Percentiles rank a stretch among this genome's conserved stretches.
phyloP scores from a whole-genome alignment of 805 yeast species.

The Tetrapisispora fleetii region DNA sequence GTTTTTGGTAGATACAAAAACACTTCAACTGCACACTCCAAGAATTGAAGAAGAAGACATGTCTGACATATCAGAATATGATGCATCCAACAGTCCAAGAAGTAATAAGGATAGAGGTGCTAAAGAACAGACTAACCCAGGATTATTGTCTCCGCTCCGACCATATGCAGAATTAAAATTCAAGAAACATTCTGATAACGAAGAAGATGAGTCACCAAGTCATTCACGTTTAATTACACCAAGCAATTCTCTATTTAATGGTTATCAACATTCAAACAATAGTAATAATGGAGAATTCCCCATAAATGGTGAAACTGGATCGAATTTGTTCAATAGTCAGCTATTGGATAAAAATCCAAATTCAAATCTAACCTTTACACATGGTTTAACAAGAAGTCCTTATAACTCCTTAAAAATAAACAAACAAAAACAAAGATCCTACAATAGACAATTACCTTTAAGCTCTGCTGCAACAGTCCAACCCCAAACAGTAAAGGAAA shows the following conservation, averaged over 20 bases:
- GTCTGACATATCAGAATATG: constrained; percentile 3
- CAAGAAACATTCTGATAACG: background rate
- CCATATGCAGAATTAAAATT: background rate
- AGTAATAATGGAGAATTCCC: background rate
- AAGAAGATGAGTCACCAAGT: constrained; percentile 1
- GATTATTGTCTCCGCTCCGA: constrained; percentile 4
- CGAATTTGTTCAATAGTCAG: background rate
- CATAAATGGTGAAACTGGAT: background rate
- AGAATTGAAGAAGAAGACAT: constrained; percentile 19
- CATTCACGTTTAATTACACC: background rate
- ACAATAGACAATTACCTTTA: constrained; percentile 16
- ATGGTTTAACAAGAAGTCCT: background rate
- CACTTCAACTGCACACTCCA: background rate
- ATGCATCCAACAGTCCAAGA: constrained; percentile 1
- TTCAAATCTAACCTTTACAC: background rate
- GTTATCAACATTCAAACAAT: background rate
- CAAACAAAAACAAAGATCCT: constrained; percentile 27
- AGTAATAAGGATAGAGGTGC: background rate
- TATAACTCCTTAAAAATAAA: constrained; percentile 24
- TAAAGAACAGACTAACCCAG: background rate
- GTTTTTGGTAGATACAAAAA: constrained; percentile 7
- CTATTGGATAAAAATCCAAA: background rate
- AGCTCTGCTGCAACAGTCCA: constrained; percentile 7
- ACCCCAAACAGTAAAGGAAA: constrained; percentile 18
- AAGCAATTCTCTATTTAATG: background rate